Evolutionary conservation across 1,284 basidiomycete genomes (phyloP), one percentile per base, ranked within the genome.

Genomic region (Cryptococcus amylolentus): DNA sequence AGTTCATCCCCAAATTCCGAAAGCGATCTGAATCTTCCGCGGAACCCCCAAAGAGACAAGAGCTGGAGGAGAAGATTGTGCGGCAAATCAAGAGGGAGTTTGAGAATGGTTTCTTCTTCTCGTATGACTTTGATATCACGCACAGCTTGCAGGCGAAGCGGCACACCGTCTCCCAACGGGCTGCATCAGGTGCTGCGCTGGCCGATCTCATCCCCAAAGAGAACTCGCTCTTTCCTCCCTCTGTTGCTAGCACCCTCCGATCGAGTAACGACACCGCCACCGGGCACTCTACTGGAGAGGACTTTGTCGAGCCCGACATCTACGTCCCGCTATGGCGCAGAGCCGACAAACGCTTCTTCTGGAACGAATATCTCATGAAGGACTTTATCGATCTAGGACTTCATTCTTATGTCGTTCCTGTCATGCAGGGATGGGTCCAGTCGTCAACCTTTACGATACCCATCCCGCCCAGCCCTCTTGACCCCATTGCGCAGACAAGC

Each of bases 391-490:
- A 73, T 35, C 60, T 60, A 8, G 78, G 79, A 1, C 78, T 91
- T 12, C 88, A 94, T 73, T 80, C 85, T 2, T 94, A 88, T 68
- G 83, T 94, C 49, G 79, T 94, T 2, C 91, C 91, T 0, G 81
- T 95, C 51, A 88, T 92, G 84, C 91, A 96, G 78, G 92, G 91
- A 3, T 93, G 87, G 77, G 87, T 87, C 60, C 89, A 92, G 69
- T 80, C 84, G 0, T 75, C 88, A 0, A 77, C 81, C 1, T 88
- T 92, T 70, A 72, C 74, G 31, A 79, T 92, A 38, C 87, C 88
- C 4, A 59, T 71, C 5, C 58, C 53, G 28, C 62, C 55, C 61
- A 60, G 45, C 54, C 64, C 57, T 43, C 63, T 28, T 63, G 69
- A 63, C 55, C 68, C 46, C 49, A 44, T 46, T 4, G 51, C 63